Conservation (phyloP, 140 eudicot species). For the Cichorium intybus region DNA sequence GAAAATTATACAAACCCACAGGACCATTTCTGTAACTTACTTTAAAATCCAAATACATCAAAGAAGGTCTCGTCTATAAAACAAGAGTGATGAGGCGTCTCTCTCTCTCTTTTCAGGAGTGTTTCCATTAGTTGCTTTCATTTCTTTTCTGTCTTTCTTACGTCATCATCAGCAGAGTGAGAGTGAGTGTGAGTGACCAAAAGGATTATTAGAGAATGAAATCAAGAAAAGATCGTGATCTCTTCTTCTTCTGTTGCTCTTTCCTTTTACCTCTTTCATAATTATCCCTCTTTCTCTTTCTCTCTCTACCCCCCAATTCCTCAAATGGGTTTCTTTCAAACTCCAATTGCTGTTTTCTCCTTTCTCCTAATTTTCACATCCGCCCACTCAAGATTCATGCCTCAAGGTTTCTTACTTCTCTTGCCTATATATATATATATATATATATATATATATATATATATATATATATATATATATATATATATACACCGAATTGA, state of each 20-base stretch:
- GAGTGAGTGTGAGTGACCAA: slow-evolving; percentile 2
- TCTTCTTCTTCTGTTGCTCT: slow-evolving; percentile 4
- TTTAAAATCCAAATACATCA: too few species aligned
- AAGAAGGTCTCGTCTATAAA: slow-evolving; percentile 22
- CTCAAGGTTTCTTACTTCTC: slow-evolving; percentile 37
- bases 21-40: too few species aligned
- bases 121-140: slow-evolving; percentile 36
- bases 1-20: too few species aligned
- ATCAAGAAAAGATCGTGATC: slow-evolving; percentile 36
- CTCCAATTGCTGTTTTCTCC: slow-evolving; percentile 24
- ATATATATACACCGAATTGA: too few species aligned
- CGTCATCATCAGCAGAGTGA: slow-evolving; percentile 21
- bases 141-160: slow-evolving; percentile 30
- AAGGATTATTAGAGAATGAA: slow-evolving; percentile 27
- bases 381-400: slow-evolving; percentile 25
- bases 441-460: not conserved
- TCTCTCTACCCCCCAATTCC: slow-evolving; percentile 8
- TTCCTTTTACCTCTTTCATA: slow-evolving; percentile 13
- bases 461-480: not conserved
- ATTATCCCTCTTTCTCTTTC: slow-evolving; percentile 18
- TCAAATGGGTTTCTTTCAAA: slow-evolving; percentile 6
- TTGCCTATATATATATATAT: not conserved
- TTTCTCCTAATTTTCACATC: slow-evolving; percentile 28
- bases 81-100: slow-evolving; percentile 26
- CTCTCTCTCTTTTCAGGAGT: slow-evolving; percentile 31